phyloP scores from a whole-genome alignment of 495 filamentous ascomycete species.

The Podospora fimiseda region DNA sequence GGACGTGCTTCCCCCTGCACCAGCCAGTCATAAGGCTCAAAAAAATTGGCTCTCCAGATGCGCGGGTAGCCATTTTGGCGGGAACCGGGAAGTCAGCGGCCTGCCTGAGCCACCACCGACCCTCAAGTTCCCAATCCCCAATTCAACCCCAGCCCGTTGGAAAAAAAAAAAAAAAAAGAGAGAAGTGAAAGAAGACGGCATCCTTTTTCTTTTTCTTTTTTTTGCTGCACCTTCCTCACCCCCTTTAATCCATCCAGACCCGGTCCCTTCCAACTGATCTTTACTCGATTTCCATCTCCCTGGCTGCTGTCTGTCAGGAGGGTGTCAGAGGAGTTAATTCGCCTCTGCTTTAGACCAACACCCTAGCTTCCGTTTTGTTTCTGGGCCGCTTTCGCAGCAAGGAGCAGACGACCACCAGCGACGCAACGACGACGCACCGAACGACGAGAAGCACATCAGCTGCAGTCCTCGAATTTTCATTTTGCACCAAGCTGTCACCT shows the following conservation, averaged over 20 bases:
- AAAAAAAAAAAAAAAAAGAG: constrained; percentile 11
- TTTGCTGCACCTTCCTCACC: constrained; percentile 6
- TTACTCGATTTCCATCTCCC: constrained; percentile 11
- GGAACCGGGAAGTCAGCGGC: background rate
- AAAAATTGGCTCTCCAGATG: background rate
- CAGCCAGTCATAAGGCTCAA: background rate
- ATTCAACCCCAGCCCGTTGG: constrained; percentile 9
- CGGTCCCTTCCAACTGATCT: constrained; percentile 6
- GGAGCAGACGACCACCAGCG: background rate
- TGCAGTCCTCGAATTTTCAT: background rate
- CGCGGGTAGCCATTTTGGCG: background rate
- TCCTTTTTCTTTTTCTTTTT: background rate
- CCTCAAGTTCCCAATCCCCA: constrained; percentile 13
- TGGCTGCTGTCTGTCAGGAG: constrained; percentile 11
- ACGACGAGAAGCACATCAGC: constrained; percentile 5
- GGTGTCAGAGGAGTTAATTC: constrained; percentile 17
- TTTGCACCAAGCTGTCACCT: too few species aligned
- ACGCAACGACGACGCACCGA: background rate
- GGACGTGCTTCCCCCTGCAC: too few species aligned
- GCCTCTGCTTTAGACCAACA: constrained; percentile 9
- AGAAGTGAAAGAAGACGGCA: background rate
- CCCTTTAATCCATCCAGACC: constrained; percentile 5
- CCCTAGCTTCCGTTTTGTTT: constrained; percentile 3
- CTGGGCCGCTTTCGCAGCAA: constrained; percentile 7
- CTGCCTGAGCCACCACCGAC: constrained; percentile 1